Base-by-base conservation (phyloP, 345 rosid genomes). In the Camelina neglecta region DNA sequence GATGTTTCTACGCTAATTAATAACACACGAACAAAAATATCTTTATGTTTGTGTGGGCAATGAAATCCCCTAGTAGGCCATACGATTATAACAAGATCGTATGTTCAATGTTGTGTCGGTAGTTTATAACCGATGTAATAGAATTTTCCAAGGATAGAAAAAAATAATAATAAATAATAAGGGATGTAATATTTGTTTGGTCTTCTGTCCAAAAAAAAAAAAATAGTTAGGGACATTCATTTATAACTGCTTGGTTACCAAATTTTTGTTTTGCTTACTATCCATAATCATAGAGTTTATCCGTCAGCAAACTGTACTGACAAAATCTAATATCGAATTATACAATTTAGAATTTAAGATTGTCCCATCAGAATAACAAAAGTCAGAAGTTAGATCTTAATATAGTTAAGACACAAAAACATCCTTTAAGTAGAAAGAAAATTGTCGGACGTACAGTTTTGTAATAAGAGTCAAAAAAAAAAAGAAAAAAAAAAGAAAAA, bases 371-470 rank as follows among this genome's bases (percentile, higher is more conserved):
- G 29, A 20, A 77, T 8, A 13, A 75, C 3, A 55, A 65, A 45
- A 26, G 24, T 36, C 3, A 55, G 71, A 45, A 26, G 24, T 36
- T 45, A 55, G 36, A 76, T 63, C 45, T 70, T 38, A 12, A 38
- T 9, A 57, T 38, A 15, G 74, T 68, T 68, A 68, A 29, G 23
- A 48, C 60, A 54, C n/a, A 24, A 63, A 41, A 55, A 54, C 71
- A 45, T 38, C 6, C 80, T 71, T 23, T 24, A 63, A 62, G 23
- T 70, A 47, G 80, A 69, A 63, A 69, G 42, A 69, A 33, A 35
- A 21, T 76, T 70, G 75, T 76, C 80, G 80, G 80, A 55, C 26
- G 75, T 69, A 76, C 71, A 23, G 9, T 60, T 51, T 51, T 73
- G 16, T 36, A 55, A 16, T 31, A 10, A 59, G 41, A 51, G 57